Percentiles rank a stretch among this genome's conserved stretches.
Evolutionary conservation across 1,284 basidiomycete species (phyloP).

Genomic region (Marasmius oreades): DNA sequence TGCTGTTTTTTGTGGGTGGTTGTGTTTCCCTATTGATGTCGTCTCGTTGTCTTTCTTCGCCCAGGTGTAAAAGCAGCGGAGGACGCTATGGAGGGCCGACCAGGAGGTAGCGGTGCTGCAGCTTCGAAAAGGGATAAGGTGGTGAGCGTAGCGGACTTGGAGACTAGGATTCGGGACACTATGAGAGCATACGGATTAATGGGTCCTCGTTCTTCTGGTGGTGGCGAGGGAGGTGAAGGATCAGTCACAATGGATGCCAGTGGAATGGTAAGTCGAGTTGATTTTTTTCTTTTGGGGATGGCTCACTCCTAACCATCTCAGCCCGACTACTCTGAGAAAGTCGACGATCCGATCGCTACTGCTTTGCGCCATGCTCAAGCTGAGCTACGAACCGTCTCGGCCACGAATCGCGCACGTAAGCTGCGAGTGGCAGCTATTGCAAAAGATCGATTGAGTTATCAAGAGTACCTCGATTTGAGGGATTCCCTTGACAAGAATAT

Average conservation of each 20-base stretch:
- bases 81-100: conserved; percentile 78
- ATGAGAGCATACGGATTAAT: conserved; percentile 69
- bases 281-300: not conserved
- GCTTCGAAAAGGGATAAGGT: conserved; percentile 65
- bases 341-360: conserved; percentile 91
- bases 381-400: conserved; percentile 74
- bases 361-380: conserved; percentile 86
- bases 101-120: conserved; percentile 68
- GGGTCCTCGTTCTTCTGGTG: conserved; percentile 12
- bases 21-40: not conserved
- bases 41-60: conserved; percentile 36
- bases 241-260: conserved; percentile 16
- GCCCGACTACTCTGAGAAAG: conserved; percentile 75
- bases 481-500: conserved; percentile 85
- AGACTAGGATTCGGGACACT: conserved; percentile 66
- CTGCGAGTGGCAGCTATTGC: conserved; percentile 72
- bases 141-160: conserved; percentile 66
- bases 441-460: conserved; percentile 85
- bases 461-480: conserved; percentile 79
- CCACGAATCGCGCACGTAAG: conserved; percentile 83
- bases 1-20: not conserved
- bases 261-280: conserved; percentile 47
- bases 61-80: conserved; percentile 76
- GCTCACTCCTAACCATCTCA: conserved; percentile 25
- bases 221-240: not conserved